phyloP scores from a whole-genome alignment of 1,284 basidiomycete genomes.

The Dichomitus squalens region DNA sequence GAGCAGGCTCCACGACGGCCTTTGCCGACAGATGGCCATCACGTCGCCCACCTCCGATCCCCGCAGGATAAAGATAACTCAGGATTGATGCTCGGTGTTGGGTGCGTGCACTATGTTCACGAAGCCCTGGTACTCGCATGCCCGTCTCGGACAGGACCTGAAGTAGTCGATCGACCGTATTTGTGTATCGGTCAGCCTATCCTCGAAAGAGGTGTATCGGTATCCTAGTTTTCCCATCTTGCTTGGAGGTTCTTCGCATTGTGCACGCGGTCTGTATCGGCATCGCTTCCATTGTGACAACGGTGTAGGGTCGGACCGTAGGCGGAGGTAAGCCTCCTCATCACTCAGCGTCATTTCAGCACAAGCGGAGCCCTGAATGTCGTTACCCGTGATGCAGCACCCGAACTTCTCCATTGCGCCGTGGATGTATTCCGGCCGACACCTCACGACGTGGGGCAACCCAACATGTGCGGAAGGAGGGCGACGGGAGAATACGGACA shows the following conservation, averaged over 20 bases:
- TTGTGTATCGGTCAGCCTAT: not conserved
- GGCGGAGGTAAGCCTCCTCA: not conserved
- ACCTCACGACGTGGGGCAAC: conserved; percentile 3
- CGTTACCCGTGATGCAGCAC: not conserved
- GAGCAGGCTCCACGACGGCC: not conserved
- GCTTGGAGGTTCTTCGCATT: not conserved
- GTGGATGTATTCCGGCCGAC: not conserved
- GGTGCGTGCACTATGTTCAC: not conserved
- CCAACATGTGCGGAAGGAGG: not conserved
- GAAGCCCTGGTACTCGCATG: not conserved
- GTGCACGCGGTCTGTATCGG: not conserved
- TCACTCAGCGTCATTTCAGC: not conserved
- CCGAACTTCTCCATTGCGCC: not conserved
- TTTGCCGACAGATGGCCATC: not conserved
- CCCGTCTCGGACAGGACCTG: not conserved
- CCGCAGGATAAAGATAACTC: not conserved
- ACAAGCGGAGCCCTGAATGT: not conserved
- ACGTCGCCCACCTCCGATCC: not conserved
- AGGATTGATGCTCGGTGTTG: not conserved
- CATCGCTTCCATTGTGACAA: not conserved
- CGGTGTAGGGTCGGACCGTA: not conserved
- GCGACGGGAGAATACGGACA: conserved; percentile 1
- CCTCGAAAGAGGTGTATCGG: not conserved
- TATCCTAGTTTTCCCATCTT: not conserved
- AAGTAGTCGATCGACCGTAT: not conserved